phyloP scores from a whole-genome alignment of 805 yeast genomes.

The Saccharomycopsis oosterbeekiorum region DNA sequence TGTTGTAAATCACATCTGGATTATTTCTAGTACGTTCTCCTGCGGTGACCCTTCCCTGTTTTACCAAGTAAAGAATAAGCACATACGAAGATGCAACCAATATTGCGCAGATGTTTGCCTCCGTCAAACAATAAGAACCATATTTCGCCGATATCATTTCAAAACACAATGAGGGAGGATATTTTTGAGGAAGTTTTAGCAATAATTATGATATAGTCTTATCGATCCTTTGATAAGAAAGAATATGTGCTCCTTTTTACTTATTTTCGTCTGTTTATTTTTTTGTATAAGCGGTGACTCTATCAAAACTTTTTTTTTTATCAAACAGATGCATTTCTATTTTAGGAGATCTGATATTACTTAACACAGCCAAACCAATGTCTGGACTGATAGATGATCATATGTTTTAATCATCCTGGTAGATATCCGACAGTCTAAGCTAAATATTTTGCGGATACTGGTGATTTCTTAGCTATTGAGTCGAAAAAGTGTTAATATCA shows the following conservation, averaged over 20 bases:
- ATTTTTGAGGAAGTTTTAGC: background rate
- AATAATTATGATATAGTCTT: too few relatives aligned
- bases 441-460: too few relatives aligned
- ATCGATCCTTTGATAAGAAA: too few relatives aligned
- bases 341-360: background rate
- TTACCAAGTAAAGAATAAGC: slow-evolving; percentile 4
- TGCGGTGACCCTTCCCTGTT: slow-evolving; percentile 1
- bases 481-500: too few relatives aligned
- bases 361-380: too few relatives aligned
- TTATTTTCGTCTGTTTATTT: background rate
- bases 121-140: background rate
- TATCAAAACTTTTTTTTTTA: background rate
- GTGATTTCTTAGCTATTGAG: too few relatives aligned
- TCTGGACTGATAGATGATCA: too few relatives aligned
- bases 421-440: too few relatives aligned
- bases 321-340: background rate
- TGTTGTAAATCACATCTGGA: slow-evolving; percentile 4
- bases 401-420: too few relatives aligned
- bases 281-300: background rate
- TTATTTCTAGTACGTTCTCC: background rate
- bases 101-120: background rate
- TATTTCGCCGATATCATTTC: background rate
- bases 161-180: too few relatives aligned
- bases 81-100: slow-evolving; percentile 9
- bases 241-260: background rate